A percentile compares a stretch with the other conserved stretches of the same genome.
Evolutionary conservation across 1,284 basidiomycete species (phyloP).

Genomic region (Ustilago cynodontis): DNA sequence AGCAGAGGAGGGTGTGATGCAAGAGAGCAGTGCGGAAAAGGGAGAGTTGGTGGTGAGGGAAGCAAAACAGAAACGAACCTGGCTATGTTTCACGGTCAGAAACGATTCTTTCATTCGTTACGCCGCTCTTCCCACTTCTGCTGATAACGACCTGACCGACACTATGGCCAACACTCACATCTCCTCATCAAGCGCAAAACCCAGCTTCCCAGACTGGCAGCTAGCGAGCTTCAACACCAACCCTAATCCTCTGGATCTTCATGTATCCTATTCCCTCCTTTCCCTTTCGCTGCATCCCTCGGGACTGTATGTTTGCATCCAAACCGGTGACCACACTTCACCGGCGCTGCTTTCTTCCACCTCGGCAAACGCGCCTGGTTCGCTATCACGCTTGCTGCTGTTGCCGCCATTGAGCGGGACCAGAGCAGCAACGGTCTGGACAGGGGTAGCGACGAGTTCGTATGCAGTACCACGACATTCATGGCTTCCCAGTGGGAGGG

Average conservation of each 20-base stretch:
- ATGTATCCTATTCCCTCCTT: slow-evolving; percentile 65
- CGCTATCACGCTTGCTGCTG: slow-evolving; percentile 56
- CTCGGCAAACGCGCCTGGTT: slow-evolving; percentile 6
- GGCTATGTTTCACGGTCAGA: slow-evolving; percentile 59
- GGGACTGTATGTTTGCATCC: slow-evolving; percentile 51
- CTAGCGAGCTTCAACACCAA: slow-evolving; percentile 63
- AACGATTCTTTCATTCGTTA: slow-evolving; percentile 60
- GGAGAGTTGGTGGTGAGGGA: slow-evolving; percentile 16
- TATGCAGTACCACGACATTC: slow-evolving; percentile 57
- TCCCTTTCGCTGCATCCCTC: slow-evolving; percentile 60
- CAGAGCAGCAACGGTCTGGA: slow-evolving; percentile 57
- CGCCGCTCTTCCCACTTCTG: slow-evolving; percentile 52
- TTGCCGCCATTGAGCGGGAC: slow-evolving; percentile 41
- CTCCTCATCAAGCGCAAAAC: background rate
- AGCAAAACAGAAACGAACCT: slow-evolving; percentile 36
- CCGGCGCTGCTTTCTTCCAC: slow-evolving; percentile 23
- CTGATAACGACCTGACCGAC: slow-evolving; percentile 16
- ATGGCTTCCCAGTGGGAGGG: slow-evolving; percentile 55
- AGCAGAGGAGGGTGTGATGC: background rate
- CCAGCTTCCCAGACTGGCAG: slow-evolving; percentile 27
- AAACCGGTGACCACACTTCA: slow-evolving; percentile 61
- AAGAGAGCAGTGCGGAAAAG: background rate
- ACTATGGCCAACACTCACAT: slow-evolving; percentile 2
- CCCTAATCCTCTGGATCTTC: slow-evolving; percentile 48
- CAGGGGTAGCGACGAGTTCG: slow-evolving; percentile 45